A percentile compares a stretch with the other conserved stretches of the same genome.
Evolutionary conservation across 2,329 filamentous ascomycete species (phyloP).

Genomic region (Diaporthe vaccinii): DNA sequence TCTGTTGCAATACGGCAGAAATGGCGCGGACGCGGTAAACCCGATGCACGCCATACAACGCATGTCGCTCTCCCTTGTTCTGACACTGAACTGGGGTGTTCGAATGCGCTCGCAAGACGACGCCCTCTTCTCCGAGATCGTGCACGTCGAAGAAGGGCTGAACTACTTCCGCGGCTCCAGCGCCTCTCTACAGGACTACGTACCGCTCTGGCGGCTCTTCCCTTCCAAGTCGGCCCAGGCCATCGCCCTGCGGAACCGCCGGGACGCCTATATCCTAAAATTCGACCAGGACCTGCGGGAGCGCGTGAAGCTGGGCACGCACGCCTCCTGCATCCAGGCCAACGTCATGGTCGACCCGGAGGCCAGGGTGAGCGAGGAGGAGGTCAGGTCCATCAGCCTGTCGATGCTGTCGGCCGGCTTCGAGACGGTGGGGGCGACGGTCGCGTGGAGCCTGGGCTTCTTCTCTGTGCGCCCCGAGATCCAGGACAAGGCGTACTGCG

Average conservation of each 20-base stretch:
- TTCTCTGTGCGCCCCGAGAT: constrained; percentile 72
- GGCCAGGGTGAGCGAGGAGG: constrained; percentile 1
- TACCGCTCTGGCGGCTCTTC: constrained; percentile 8
- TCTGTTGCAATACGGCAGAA: constrained; percentile 68
- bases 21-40: constrained; percentile 67
- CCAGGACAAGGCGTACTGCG: constrained; percentile 69
- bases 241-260: not conserved
- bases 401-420: constrained; percentile 75
- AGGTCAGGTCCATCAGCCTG: constrained; percentile 12
- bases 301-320: constrained; percentile 5
- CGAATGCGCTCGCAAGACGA: constrained; percentile 48
- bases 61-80: constrained; percentile 55
- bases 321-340: constrained; percentile 6
- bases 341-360: constrained; percentile 59
- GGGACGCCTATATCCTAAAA: not conserved
- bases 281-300: constrained; percentile 9
- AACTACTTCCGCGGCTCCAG: constrained; percentile 59
- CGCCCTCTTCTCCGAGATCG: constrained; percentile 72
- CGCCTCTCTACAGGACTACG: constrained; percentile 8
- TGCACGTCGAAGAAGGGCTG: constrained; percentile 72
- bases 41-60: constrained; percentile 64
- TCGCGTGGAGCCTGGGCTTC: constrained; percentile 75
- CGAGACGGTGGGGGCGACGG: constrained; percentile 75
- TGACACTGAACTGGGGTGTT: constrained; percentile 75
- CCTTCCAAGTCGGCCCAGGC: constrained; percentile 7